These are phyloP conservation scores for Aspergillus tamarii DNA, from an alignment of 2,329 filamentous ascomycete species.

Conservation along the genomic window DNA sequence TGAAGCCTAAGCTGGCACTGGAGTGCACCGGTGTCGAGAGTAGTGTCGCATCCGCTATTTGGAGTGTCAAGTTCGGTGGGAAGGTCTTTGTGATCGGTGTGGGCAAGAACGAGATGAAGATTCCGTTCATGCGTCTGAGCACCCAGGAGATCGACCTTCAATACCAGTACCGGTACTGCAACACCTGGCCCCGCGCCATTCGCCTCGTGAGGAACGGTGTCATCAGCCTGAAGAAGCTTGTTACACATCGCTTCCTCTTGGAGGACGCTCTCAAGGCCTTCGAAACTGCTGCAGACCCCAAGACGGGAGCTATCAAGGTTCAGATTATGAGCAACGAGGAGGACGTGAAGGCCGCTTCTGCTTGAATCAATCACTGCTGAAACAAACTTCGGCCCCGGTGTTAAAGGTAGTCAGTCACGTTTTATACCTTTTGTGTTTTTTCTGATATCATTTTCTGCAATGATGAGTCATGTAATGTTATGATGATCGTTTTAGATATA, in stretches of 20 bases:
- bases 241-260: constrained; percentile 83
- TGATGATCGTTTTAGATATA: constrained; percentile 23
- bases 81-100: constrained; percentile 97
- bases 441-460: constrained; percentile 7
- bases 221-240: constrained; percentile 77
- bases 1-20: constrained; percentile 80
- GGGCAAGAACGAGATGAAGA: constrained; percentile 90
- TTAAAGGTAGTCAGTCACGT: constrained; percentile 16
- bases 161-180: constrained; percentile 95
- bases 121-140: constrained; percentile 92
- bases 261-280: constrained; percentile 91
- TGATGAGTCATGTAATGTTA: constrained; percentile 12
- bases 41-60: constrained; percentile 82
- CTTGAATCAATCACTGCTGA: constrained; percentile 23
- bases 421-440: constrained; percentile 18
- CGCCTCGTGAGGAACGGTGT: constrained; percentile 82
- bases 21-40: constrained; percentile 96
- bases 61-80: constrained; percentile 89
- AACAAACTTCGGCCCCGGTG: constrained; percentile 3
- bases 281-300: constrained; percentile 81
- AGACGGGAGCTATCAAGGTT: constrained; percentile 96
- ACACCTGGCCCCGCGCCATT: constrained; percentile 95
- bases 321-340: constrained; percentile 68
- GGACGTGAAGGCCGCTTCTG: constrained; percentile 40
- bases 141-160: constrained; percentile 92